These are phyloP conservation scores for Evernia prunastri DNA, from an alignment of 495 filamentous ascomycete species.

Conservation along the genomic window DNA sequence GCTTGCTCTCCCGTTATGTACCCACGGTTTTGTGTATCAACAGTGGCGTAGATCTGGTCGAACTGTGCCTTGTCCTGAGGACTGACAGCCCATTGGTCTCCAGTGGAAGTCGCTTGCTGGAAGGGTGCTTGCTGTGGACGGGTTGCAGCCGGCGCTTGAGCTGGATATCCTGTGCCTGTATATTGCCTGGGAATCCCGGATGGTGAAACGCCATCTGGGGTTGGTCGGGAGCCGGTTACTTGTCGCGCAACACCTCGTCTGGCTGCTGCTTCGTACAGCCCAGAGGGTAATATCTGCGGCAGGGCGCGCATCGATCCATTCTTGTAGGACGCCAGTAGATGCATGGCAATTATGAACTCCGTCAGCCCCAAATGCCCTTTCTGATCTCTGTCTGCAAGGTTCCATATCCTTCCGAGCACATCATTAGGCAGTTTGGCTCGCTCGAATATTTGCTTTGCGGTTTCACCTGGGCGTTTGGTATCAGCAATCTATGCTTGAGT, in stretches of 20 bases:
- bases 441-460: conserved; percentile 91
- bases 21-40: conserved; percentile 73
- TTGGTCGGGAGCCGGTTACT: conserved; percentile 40
- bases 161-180: conserved; percentile 54
- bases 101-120: conserved; percentile 56
- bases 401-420: conserved; percentile 87
- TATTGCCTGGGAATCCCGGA: conserved; percentile 67
- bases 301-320: conserved; percentile 70
- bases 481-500: conserved; percentile 2
- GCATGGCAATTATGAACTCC: conserved; percentile 98
- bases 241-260: conserved; percentile 51
- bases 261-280: conserved; percentile 85
- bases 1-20: conserved; percentile 90
- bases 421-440: conserved; percentile 86
- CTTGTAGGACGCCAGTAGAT: conserved; percentile 86
- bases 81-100: conserved; percentile 73
- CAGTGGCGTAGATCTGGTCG: conserved; percentile 71
- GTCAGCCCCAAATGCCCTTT: conserved; percentile 80
- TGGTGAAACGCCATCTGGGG: conserved; percentile 38
- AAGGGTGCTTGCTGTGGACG: conserved; percentile 49
- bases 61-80: conserved; percentile 79
- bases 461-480: conserved; percentile 49
- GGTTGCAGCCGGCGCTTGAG: conserved; percentile 46
- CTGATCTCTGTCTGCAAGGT: conserved; percentile 85
- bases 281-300: conserved; percentile 74